Evolutionary conservation across 192 early-diverging fungal species (phyloP), one percentile per base, ranked within the genome.

Genomic region (Coemansia sp.): DNA sequence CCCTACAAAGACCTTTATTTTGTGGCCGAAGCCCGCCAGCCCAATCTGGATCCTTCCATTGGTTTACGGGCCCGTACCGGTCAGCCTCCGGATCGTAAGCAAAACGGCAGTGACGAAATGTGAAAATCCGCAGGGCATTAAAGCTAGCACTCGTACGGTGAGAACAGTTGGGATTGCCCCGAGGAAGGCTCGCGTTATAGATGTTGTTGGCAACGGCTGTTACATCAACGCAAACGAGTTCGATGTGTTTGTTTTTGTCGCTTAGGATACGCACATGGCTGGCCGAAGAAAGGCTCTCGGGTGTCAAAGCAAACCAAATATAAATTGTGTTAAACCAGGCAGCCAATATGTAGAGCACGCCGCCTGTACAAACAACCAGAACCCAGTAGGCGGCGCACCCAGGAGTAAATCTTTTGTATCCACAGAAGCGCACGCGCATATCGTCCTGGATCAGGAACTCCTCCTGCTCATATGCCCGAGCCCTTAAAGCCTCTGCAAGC

Each of bases 1-100:
- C 74, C 23, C 70, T 54, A 3, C 54, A 61, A n/a, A 91, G 71
- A 0, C 91, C 91, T 9, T 45, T 17, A 6, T n/a, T 15, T 19
- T 36, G 57, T 3, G 65, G 65, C 19, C 15, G 36, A 0, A 22
- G n/a, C 13, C 66, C 59, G 1, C 63, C 7, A 19, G 4, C 10
- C 83, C 83, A 84, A 14, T 65, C 36, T 5, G 69, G 42, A 36
- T 76, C 78, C 59, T 78, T 80, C 83, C 78, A 84, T 10, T 20
- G 61, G 45, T 65, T 65, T 22, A 66, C 41, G 11, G 65, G 49
- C 0, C 61, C 59, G 36, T 64, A 84, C 5, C 53, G 46, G 9
- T 46, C 35, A 2, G 50, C 20, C 33, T 48, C 25, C 35, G 72
- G 67, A 8, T 63, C 29, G 46, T 66, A 78, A 2, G 72, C 63